These are phyloP conservation scores for Lipomyces yarrowii DNA, from an alignment of 1,139 yeast genomes.

Conservation along the genomic window DNA sequence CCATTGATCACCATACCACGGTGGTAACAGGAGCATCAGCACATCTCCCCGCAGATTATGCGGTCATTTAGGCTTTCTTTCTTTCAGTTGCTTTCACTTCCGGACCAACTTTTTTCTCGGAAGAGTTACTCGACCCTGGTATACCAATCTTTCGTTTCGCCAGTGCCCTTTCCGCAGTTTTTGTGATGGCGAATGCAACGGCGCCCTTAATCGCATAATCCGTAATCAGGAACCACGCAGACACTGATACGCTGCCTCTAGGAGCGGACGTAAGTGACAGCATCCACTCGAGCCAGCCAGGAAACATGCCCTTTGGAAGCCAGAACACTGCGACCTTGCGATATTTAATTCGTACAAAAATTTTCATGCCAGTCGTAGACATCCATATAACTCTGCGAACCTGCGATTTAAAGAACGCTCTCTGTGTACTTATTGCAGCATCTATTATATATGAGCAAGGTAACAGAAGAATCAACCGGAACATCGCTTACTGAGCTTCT, in stretches of 20 bases:
- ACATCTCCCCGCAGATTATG: background rate
- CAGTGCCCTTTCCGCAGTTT: background rate
- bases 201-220: slow-evolving; percentile 36
- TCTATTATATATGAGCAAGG: slow-evolving; percentile 29
- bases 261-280: slow-evolving; percentile 65
- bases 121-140: slow-evolving; percentile 4
- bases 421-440: slow-evolving; percentile 45
- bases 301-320: slow-evolving; percentile 62
- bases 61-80: background rate
- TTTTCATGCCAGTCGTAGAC: slow-evolving; percentile 44
- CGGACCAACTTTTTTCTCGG: background rate
- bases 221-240: slow-evolving; percentile 45
- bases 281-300: slow-evolving; percentile 57
- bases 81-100: background rate
- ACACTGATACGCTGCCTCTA: slow-evolving; percentile 45
- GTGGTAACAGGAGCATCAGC: background rate
- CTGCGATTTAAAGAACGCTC: slow-evolving; percentile 44
- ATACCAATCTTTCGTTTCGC: background rate
- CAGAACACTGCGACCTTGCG: slow-evolving; percentile 62
- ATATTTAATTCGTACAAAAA: slow-evolving; percentile 58
- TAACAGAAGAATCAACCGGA: background rate
- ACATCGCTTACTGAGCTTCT: slow-evolving; percentile 41
- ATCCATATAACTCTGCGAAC: slow-evolving; percentile 39
- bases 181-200: slow-evolving; percentile 11
- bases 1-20: background rate